phyloP scores from a whole-genome alignment of 495 filamentous ascomycete species.

The Xylaria longipes region DNA sequence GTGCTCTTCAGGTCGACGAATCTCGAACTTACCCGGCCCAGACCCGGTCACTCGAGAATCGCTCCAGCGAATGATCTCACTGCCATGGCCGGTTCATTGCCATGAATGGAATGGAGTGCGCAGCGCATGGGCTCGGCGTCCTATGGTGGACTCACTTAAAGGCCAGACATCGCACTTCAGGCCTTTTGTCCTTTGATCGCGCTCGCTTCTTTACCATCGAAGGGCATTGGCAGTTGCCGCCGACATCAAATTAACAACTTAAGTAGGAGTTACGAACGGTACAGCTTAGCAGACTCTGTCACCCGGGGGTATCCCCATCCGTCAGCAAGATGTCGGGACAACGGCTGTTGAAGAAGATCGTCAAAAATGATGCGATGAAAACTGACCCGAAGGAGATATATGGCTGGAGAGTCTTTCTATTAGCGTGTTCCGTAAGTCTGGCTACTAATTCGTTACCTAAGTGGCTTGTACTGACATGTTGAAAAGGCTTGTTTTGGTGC shows the following conservation, averaged over 20 bases:
- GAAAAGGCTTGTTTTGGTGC: constrained; percentile 74
- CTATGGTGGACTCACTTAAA: constrained; percentile 20
- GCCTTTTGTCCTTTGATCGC: neutral
- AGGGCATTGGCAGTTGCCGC: neutral
- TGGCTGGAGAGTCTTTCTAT: constrained; percentile 73
- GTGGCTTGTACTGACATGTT: constrained; percentile 21
- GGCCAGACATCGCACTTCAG: neutral
- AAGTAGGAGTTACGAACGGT: neutral
- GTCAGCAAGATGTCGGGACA: constrained; percentile 36
- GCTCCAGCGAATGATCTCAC: neutral
- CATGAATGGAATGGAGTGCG: neutral
- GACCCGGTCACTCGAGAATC: neutral
- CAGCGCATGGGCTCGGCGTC: constrained; percentile 1
- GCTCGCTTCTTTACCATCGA: neutral
- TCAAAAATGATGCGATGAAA: constrained; percentile 82
- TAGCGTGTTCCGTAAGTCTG: constrained; percentile 68
- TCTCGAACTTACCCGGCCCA: constrained; percentile 12
- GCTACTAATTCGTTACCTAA: neutral
- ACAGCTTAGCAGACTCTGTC: neutral
- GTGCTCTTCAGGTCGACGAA: neutral
- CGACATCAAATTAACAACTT: neutral
- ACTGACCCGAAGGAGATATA: constrained; percentile 77
- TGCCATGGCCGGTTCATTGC: neutral
- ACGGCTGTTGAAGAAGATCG: constrained; percentile 65
- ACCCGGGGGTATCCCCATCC: constrained; percentile 4